These are phyloP conservation scores for Serendipita sp. DNA, from an alignment of 768 basidiomycete species.

Conservation along the genomic window DNA sequence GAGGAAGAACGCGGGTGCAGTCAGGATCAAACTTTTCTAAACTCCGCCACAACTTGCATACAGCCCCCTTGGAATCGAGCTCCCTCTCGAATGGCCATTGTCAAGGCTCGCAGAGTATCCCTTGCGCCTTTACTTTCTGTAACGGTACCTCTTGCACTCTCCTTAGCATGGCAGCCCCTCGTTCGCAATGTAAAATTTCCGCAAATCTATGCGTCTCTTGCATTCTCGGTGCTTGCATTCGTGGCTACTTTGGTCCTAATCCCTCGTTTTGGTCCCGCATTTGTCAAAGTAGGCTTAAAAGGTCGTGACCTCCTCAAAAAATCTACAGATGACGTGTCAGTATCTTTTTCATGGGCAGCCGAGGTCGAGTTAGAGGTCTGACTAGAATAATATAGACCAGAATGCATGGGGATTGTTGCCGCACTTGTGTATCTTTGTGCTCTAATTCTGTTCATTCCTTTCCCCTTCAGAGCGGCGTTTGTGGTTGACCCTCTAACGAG, in stretches of 20 bases:
- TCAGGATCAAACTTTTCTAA: neutral
- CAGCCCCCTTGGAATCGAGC: neutral
- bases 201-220: slow-evolving; percentile 53
- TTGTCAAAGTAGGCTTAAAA: slow-evolving; percentile 64
- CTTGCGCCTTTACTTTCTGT: neutral
- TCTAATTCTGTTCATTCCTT: slow-evolving; percentile 85
- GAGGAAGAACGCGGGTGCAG: neutral
- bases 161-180: neutral
- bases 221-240: slow-evolving; percentile 73
- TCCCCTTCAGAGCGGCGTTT: slow-evolving; percentile 59
- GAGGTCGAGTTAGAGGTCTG: neutral
- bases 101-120: neutral
- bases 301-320: slow-evolving; percentile 80
- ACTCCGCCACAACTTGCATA: neutral
- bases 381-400: slow-evolving; percentile 43
- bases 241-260: slow-evolving; percentile 58
- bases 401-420: slow-evolving; percentile 82
- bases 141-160: neutral
- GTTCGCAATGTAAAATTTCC: slow-evolving; percentile 13
- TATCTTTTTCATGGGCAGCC: slow-evolving; percentile 5
- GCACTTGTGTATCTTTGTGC: slow-evolving; percentile 76
- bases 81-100: slow-evolving; percentile 1
- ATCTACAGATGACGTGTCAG: slow-evolving; percentile 55
- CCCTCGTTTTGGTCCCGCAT: slow-evolving; percentile 66
- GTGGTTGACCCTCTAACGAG: neutral